Base-by-base conservation (phyloP, 2,329 filamentous ascomycete genomes). In the Achaetomium macrosporum region DNA sequence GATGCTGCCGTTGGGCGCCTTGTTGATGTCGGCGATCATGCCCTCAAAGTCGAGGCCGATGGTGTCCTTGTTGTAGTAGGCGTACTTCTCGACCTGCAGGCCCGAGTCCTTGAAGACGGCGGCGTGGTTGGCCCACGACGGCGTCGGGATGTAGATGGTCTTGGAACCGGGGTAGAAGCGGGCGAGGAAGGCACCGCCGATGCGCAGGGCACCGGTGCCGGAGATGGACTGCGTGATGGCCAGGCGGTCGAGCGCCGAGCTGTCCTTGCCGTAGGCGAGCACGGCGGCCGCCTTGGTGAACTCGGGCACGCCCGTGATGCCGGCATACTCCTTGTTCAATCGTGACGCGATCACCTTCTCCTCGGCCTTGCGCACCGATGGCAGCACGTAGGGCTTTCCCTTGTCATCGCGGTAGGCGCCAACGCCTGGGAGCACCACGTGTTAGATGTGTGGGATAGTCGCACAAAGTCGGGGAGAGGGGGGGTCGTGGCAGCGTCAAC, bases 31-130 rank as follows among this genome's bases (percentile, higher is more conserved):
- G 66, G 82, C 85, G 55, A 96, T 68, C 79, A 99, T 82, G 66
- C 93, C 93, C 63, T 95, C 89, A 67, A 96, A 97, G 80, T 99
- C 93, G 60, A 99, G 86, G 52, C 91, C 91, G 69, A 96, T 97
- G 68, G 92, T 97, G 70, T 96, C 85, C 81, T 95, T 95, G 84
- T 97, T 89, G 80, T 97, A 99, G 84, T 99, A 99, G 66, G 89
- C 82, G 82, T 99, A 99, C 76, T 91, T 90, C 76, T 91, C 84
- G 58, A 97, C 90, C 73, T 88, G 81, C 61, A 99, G 82, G 53
- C 91, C 90, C 31, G 89, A 87, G 73, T 97, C 91, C 74, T 82
- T 85, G 84, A 99, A 97, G 72, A 99, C 88, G 60, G 92, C 91
- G 69, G 83, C 88, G 80, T 99, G 93, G 82, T 99, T 97, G 65